Evolutionary conservation across 768 basidiomycete species (phyloP), one percentile per base, ranked within the genome.

Genomic region (Chiua virens): DNA sequence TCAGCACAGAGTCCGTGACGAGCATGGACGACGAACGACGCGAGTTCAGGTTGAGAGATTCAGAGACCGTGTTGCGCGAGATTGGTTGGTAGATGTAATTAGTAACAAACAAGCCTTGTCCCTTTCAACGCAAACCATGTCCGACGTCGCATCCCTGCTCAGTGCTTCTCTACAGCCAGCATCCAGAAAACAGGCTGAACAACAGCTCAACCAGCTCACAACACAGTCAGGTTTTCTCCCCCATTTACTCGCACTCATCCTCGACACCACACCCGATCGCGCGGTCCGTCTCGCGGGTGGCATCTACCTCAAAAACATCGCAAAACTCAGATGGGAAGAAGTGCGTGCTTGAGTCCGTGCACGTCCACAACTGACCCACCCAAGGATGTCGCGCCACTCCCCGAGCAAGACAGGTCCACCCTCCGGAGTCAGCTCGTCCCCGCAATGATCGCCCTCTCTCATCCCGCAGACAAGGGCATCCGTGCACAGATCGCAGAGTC

Each of bases 401-500:
- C 80, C 3, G 79, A 83, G 45, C 71, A 76, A 37, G 93, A 96
- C 75, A 91, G 93, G 63, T 73, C 73, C 6, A 66, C 81, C 0
- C 75, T 98, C 52, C 85, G 90, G 59, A 69, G 78, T 2, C 82
- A 88, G 59, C 80, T 99, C 41, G 86, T 99, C 1, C 88, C 91
- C 4, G 86, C 93, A 36, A 98, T 99, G 96, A 84, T 98, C 53
- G 68, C 82, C 20, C 77, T 98, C 30, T 90, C 93, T 0, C 75
- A 75, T 52, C 79, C 89, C 8, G 71, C 80, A 34, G 88, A 92
- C 69, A 90, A 87, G 62, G 54, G 77, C 4, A 76, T 90, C 49
- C 82, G 90, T 7, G 83, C 86, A 2, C 94, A 98, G 71, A 81
- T 98, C 30, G 95, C 93, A 15, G 95, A 99, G 71, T 83, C 93